Base-by-base conservation (phyloP, 2,329 filamentous ascomycete genomes). In the Myrmaecium sp. region DNA sequence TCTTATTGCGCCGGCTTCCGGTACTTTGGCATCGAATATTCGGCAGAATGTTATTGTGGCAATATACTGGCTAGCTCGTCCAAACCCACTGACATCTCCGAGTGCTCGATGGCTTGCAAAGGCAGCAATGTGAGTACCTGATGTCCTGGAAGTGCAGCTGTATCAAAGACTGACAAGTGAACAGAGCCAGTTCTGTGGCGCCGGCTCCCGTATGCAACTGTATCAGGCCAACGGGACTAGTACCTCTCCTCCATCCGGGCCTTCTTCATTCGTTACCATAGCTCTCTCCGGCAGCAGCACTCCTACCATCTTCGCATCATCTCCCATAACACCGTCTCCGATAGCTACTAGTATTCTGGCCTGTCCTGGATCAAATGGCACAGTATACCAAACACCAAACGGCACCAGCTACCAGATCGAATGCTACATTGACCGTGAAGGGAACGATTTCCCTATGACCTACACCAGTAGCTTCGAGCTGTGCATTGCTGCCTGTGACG, bases 1-100 rank as follows among this genome's bases (percentile, higher is more conserved):
- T 31, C 34, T 21, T 54, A 37, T 36, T 51, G 47, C 40, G 31
- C 31, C 11, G 40, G 33, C n/a, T 55, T 47, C 33, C 30, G 38
- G 21, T 55, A 44, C 33, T 56, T 54, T 24, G 55, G 52, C 13
- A 37, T 49, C 14, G 49, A 56, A 32, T 53, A 48, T 28, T 40
- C 36, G 3, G 32, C 31, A 6, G 47, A 27, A 24, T 32, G 42
- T 33, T 40, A 36, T 35, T 47, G 44, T 18, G 44, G 43, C 4
- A 41, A 40, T 21, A 35, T 22, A 14, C 29, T 46, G 14, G 31
- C 21, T 5, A 23, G 29, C n/a, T 31, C 35, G 6, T 34, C 33
- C 13, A 35, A 21, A 1, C 25, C 36, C 5, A 31, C 36, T 2
- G 6, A 27, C 8, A 23, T 32, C 8, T 25, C 28, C n/a, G 34